A percentile compares a stretch with the other conserved stretches of the same genome.
phyloP scores from a whole-genome alignment of 2,329 filamentous ascomycete genomes.

The Penicillium capsulatum region DNA sequence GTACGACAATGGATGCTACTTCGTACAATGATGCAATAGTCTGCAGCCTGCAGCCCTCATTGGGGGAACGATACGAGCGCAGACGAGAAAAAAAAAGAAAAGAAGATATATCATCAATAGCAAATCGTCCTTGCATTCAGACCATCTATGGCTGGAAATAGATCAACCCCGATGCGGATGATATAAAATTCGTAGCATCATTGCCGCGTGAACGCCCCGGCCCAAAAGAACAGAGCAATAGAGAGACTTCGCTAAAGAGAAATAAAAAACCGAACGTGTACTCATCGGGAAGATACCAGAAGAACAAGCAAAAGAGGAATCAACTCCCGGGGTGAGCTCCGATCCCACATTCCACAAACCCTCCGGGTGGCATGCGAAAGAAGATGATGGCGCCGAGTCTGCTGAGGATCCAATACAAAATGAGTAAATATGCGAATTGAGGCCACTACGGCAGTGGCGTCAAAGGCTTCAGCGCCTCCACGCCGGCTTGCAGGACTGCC shows the following conservation, averaged over 20 bases:
- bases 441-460: conserved; percentile 38
- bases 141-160: conserved; percentile 1
- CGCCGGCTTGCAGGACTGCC: conserved; percentile 66
- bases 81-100: background rate
- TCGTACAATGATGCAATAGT: conserved; percentile 2
- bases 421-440: conserved; percentile 6
- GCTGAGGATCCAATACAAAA: conserved; percentile 3
- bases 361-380: background rate
- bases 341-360: no score
- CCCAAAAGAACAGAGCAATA: no score
- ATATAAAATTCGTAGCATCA: conserved; percentile 8
- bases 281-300: conserved; percentile 16
- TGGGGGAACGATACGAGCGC: background rate
- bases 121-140: background rate
- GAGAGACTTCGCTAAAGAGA: no score
- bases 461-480: conserved; percentile 68
- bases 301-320: background rate
- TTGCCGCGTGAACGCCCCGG: no score
- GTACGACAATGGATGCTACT: background rate
- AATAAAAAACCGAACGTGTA: conserved; percentile 18
- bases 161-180: background rate
- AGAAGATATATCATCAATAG: background rate
- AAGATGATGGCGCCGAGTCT: background rate
- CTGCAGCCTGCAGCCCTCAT: background rate
- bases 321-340: no score